phyloP scores from a whole-genome alignment of 2,329 filamentous ascomycete genomes.

The Drechslerella dactyloides region DNA sequence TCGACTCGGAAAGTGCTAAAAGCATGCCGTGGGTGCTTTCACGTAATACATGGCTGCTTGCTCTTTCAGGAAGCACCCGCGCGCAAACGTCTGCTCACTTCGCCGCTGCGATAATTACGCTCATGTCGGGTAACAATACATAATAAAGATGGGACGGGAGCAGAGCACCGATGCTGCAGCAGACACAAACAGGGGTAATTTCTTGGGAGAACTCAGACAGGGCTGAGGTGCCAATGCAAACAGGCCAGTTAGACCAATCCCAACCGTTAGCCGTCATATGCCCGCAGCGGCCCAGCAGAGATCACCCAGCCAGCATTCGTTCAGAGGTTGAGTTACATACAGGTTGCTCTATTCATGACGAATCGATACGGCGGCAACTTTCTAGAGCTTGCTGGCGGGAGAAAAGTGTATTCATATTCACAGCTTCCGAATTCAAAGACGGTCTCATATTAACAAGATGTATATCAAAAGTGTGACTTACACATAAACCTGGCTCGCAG shows the following conservation, averaged over 20 bases:
- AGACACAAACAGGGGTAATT: conserved; percentile 29
- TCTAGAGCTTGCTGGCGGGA: background rate
- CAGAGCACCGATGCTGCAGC: conserved; percentile 13
- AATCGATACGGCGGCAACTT: conserved; percentile 7
- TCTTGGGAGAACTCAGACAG: conserved; percentile 12
- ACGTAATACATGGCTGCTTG: conserved; percentile 14
- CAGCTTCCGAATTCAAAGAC: conserved; percentile 7
- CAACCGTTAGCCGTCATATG: conserved; percentile 5
- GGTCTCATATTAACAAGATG: background rate
- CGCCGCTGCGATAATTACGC: background rate
- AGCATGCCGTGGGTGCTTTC: conserved; percentile 16
- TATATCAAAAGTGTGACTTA: background rate
- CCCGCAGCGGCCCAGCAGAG: background rate
- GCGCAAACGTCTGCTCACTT: conserved; percentile 11
- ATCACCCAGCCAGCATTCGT: background rate
- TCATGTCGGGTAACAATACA: background rate
- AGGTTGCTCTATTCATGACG: background rate
- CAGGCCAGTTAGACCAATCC: conserved; percentile 12
- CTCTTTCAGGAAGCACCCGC: conserved; percentile 19
- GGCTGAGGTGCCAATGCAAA: conserved; percentile 24
- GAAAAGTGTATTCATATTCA: background rate
- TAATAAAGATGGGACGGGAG: conserved; percentile 9
- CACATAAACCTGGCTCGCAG: conserved; percentile 13
- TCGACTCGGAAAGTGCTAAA: conserved; percentile 38
- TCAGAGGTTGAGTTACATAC: too few relatives aligned